These are phyloP conservation scores for Candida dubliniensis DNA, from an alignment of 1,139 yeast species.

Conservation along the genomic window DNA sequence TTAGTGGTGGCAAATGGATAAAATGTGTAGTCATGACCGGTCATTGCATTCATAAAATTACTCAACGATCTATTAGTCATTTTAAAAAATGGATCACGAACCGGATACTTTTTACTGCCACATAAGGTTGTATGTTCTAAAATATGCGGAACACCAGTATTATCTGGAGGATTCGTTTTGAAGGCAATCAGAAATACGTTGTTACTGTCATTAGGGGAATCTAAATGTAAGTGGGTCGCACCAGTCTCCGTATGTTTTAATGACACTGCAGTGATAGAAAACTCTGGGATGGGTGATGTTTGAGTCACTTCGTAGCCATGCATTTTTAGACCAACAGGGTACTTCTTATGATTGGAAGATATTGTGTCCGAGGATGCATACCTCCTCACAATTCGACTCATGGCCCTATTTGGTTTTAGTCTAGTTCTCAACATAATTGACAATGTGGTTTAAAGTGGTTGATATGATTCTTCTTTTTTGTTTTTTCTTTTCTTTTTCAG, in stretches of 20 bases:
- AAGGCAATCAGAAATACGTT: conserved; percentile 89
- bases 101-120: conserved; percentile 89
- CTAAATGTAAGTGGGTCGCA: conserved; percentile 81
- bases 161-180: conserved; percentile 91
- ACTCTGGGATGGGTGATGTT: conserved; percentile 74
- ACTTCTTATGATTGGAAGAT: conserved; percentile 34
- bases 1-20: conserved; percentile 97
- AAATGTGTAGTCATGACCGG: conserved; percentile 93
- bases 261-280: conserved; percentile 76
- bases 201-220: conserved; percentile 68
- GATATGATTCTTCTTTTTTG: neutral
- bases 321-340: conserved; percentile 60
- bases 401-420: neutral
- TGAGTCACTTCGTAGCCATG: conserved; percentile 67
- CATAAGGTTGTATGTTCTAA: conserved; percentile 93
- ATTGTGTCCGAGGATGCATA: conserved; percentile 8
- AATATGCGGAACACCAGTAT: conserved; percentile 94
- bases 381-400: neutral
- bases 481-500: neutral
- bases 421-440: neutral
- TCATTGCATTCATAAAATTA: conserved; percentile 98
- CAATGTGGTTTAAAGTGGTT: neutral
- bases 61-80: conserved; percentile 87
- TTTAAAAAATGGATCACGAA: conserved; percentile 95
- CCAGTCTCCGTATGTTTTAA: conserved; percentile 69